Evolutionary conservation across 2,329 filamentous ascomycete species (phyloP).

Genomic region (Laburnicola sp.): DNA sequence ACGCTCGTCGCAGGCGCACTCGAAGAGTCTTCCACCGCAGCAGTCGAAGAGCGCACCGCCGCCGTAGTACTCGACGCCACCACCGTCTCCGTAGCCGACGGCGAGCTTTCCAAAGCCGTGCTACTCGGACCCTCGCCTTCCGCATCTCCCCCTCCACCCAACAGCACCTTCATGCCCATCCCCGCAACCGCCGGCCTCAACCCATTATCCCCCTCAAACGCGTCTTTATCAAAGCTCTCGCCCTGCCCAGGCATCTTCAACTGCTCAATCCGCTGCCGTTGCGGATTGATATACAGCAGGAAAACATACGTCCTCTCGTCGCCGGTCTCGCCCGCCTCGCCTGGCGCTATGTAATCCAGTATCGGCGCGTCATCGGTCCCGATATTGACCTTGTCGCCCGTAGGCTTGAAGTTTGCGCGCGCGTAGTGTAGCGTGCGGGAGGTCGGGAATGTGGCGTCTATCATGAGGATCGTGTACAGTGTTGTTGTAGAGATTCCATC

Average conservation of each 20-base stretch:
- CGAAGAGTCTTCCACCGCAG: too few relatives aligned
- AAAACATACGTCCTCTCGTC: slow-evolving; percentile 38
- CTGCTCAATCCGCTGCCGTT: slow-evolving; percentile 21
- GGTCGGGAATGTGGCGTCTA: slow-evolving; percentile 39
- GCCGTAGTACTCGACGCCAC: not conserved
- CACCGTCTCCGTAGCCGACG: not conserved
- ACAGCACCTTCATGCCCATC: slow-evolving; percentile 39
- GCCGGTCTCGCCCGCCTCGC: slow-evolving; percentile 36
- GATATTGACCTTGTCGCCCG: slow-evolving; percentile 32
- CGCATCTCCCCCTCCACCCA: slow-evolving; percentile 20
- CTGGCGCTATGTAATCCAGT: slow-evolving; percentile 36
- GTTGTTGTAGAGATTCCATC: slow-evolving; percentile 32
- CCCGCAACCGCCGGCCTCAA: slow-evolving; percentile 33
- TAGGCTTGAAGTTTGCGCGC: slow-evolving; percentile 37
- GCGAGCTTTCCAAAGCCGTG: not conserved
- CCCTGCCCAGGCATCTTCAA: slow-evolving; percentile 32
- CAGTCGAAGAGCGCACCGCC: not conserved
- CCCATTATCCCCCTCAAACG: slow-evolving; percentile 38
- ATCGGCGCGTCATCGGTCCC: slow-evolving; percentile 19
- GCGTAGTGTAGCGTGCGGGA: slow-evolving; percentile 36
- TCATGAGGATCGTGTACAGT: slow-evolving; percentile 29
- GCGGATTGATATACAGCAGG: slow-evolving; percentile 37
- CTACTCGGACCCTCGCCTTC: not conserved
- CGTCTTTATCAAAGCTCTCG: slow-evolving; percentile 30
- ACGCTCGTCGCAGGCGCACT: too few relatives aligned